Conservation (phyloP, 768 basidiomycete genomes). For the Kwoniella pini region DNA sequence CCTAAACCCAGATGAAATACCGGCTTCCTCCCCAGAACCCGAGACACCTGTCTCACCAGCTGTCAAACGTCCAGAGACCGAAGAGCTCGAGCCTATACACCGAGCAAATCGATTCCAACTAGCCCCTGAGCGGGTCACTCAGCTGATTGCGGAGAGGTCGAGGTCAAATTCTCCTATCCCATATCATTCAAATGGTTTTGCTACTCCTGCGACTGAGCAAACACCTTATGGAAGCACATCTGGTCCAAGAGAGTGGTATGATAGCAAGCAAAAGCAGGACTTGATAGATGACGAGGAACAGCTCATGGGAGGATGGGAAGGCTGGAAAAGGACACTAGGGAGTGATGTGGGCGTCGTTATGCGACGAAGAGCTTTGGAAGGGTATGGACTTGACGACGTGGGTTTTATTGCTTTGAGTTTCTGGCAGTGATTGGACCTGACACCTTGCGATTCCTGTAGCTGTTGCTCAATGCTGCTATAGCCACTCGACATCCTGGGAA, state of each 20-base stretch:
- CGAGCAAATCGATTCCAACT: conserved; percentile 41
- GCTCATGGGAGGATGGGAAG: conserved; percentile 22
- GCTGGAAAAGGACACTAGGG: conserved; percentile 26
- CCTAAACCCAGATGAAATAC: conserved; percentile 14
- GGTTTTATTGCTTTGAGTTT: conserved; percentile 8
- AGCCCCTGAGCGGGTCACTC: conserved; percentile 24
- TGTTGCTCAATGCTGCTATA: conserved; percentile 45
- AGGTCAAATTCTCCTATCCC: conserved; percentile 18
- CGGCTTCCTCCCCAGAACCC: neutral
- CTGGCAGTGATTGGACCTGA: neutral
- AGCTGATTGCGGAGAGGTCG: conserved; percentile 15
- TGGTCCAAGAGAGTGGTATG: conserved; percentile 18
- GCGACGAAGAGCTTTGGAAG: conserved; percentile 44
- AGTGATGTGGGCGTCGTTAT: conserved; percentile 46
- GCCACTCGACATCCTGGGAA: conserved; percentile 39
- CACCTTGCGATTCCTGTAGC: conserved; percentile 16
- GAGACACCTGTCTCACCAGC: conserved; percentile 5
- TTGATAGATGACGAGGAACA: conserved; percentile 27
- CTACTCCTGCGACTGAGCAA: neutral
- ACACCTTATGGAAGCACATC: conserved; percentile 7
- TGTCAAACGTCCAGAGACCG: neutral
- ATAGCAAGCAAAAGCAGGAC: conserved; percentile 6
- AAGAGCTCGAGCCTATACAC: conserved; percentile 3
- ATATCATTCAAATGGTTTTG: neutral
- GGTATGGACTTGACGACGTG: conserved; percentile 50